Evolutionary conservation across 2,329 filamentous ascomycete genomes (phyloP), one percentile per base, ranked within the genome.

Genomic region (Neofusicoccum kwambonambiense): DNA sequence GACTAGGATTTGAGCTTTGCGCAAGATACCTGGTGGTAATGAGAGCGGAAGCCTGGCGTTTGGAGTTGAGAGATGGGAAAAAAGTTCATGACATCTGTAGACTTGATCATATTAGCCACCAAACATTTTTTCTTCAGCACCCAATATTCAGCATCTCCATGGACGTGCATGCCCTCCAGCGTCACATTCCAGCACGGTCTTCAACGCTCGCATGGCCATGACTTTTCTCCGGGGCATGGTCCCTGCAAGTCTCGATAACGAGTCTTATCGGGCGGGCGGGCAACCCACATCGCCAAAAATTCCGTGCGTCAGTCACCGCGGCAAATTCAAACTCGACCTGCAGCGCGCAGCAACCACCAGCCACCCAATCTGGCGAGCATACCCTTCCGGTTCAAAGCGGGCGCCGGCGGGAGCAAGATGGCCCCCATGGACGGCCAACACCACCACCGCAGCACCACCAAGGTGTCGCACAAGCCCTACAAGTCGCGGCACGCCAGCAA

Each of bases 401-500:
- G 90, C 75, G 78, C 78, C 70, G 78, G 74, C 70, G 84, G 84
- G 79, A 58, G 42, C 62, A 90, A 86, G 72, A 95, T 95, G 91
- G 89, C 91, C 74, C 86, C 87, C 79, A 83, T 84, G 67, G 84
- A 86, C 74, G 77, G 83, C 68, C 78, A 82, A 70, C 92, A 98
- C 79, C 93, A 94, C 75, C 95, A 99, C 79, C 87, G 94, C 77
- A 91, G 91, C 74, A 97, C 93, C 65, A 97, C 93, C 62, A 99
- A 98, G 84, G 83, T 87, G 73, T 81, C 86, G 69, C 89, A 97
- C 80, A 99, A 99, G 83, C 78, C 89, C 31, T 99, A 93, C 85
- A 99, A 99, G 81, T 92, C 92, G 65, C 89, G 89, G 76, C 93
- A 97, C 82, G 87, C 93, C 45, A 92, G 91, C 67, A 98, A 98